Percentiles rank a stretch among this genome's conserved stretches.
phyloP scores from a whole-genome alignment of 306 rosid genomes.

The Sicyos baderoa region DNA sequence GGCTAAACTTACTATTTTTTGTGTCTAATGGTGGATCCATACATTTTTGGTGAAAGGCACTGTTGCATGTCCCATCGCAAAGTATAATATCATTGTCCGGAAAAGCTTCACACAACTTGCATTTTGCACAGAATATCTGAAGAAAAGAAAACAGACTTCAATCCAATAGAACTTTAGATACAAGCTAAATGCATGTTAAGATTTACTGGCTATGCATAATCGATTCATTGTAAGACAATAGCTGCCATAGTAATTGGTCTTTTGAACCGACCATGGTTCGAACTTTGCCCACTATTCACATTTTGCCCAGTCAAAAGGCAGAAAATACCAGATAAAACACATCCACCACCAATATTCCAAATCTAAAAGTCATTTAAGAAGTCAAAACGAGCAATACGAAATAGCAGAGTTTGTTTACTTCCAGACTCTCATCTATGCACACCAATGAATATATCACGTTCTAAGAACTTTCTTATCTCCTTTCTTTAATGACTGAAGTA shows the following conservation, averaged over 20 bases:
- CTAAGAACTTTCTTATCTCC: not conserved
- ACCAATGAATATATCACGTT: too few species aligned
- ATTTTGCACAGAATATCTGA: slow-evolving; percentile 74
- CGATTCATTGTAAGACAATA: slow-evolving; percentile 8
- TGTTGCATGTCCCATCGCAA: slow-evolving; percentile 80
- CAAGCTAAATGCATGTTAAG: not conserved
- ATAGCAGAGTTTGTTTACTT: not conserved
- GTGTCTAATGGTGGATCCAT: slow-evolving; percentile 76
- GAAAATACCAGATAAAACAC: not conserved
- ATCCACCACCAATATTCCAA: not conserved
- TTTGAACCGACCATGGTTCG: slow-evolving; percentile 6
- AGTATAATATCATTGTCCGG: slow-evolving; percentile 67
- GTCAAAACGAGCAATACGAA: not conserved
- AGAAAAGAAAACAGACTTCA: slow-evolving; percentile 21
- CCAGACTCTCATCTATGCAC: slow-evolving; percentile 9
- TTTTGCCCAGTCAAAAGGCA: not conserved
- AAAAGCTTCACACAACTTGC: slow-evolving; percentile 59
- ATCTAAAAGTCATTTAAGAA: not conserved
- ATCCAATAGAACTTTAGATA: not conserved
- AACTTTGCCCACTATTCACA: not conserved
- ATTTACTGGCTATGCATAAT: not conserved
- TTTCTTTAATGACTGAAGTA: not conserved
- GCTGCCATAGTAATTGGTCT: not conserved
- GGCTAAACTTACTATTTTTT: slow-evolving; percentile 45
- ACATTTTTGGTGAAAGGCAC: slow-evolving; percentile 83